A percentile compares a stretch with the other conserved stretches of the same genome.
These are phyloP conservation scores for Albizia julibrissin DNA, from an alignment of 306 rosid species.

Conservation along the genomic window DNA sequence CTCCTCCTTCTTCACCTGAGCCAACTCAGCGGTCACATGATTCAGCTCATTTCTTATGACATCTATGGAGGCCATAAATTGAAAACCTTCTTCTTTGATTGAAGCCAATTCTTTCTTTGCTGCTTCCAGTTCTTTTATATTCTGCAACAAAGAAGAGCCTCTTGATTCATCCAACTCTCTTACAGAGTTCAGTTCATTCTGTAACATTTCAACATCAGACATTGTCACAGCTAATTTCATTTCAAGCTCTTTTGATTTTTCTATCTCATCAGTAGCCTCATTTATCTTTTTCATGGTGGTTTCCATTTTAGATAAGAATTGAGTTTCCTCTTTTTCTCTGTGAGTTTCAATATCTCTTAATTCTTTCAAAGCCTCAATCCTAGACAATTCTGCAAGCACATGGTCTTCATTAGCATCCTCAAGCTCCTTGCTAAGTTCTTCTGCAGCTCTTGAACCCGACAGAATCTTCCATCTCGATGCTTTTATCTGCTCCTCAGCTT, in stretches of 20 bases:
- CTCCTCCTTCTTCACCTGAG: constrained; percentile 53
- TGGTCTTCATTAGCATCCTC: constrained; percentile 79
- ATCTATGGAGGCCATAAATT: constrained; percentile 87
- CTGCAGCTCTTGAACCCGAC: constrained; percentile 42
- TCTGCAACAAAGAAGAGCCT: constrained; percentile 36
- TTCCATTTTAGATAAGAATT: constrained; percentile 49
- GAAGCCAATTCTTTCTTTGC: constrained; percentile 68
- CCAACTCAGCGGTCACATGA: constrained; percentile 52
- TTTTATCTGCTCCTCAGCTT: constrained; percentile 53
- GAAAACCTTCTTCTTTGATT: constrained; percentile 70
- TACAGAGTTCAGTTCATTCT: constrained; percentile 54
- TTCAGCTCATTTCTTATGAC: constrained; percentile 74
- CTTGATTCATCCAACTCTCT: constrained; percentile 56
- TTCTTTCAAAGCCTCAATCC: constrained; percentile 87
- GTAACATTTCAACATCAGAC: constrained; percentile 67
- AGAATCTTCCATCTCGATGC: constrained; percentile 46
- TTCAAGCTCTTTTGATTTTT: constrained; percentile 63
- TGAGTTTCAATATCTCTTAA: constrained; percentile 52
- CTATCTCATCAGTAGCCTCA: constrained; percentile 51
- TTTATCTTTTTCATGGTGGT: constrained; percentile 44
- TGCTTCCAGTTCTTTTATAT: constrained; percentile 58
- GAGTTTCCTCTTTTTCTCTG: constrained; percentile 55
- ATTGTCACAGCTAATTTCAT: constrained; percentile 56
- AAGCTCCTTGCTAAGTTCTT: constrained; percentile 61
- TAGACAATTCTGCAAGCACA: constrained; percentile 78